Conservation (phyloP, 805 yeast genomes). For the Starmerella vaccinii region DNA sequence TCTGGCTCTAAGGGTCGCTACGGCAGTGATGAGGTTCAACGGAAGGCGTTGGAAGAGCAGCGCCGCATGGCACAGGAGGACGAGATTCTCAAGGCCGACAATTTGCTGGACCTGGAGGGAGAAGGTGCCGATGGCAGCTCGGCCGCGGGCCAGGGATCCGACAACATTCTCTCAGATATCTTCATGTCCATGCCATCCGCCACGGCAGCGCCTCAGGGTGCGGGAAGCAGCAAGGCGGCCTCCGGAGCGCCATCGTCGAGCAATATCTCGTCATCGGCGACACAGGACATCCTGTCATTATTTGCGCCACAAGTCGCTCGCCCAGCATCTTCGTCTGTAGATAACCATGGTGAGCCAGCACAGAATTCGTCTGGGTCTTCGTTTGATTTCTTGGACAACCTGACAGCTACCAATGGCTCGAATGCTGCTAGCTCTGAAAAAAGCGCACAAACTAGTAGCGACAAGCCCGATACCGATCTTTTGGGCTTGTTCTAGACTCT, state of each 20-base stretch:
- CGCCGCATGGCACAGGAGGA: constrained; percentile 69
- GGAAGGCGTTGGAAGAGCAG: constrained; percentile 61
- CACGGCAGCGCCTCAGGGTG: not conserved
- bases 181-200: constrained; percentile 21
- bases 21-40: constrained; percentile 35
- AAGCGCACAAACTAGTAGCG: not conserved
- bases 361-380: not conserved
- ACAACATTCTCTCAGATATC: constrained; percentile 25
- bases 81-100: constrained; percentile 32
- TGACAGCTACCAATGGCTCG: not conserved
- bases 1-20: constrained; percentile 28
- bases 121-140: constrained; percentile 20
- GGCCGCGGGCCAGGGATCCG: constrained; percentile 16
- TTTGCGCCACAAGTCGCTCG: constrained; percentile 28
- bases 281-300: constrained; percentile 41
- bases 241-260: not conserved
- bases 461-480: constrained; percentile 26
- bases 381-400: constrained; percentile 3
- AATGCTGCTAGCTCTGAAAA: not conserved
- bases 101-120: constrained; percentile 75
- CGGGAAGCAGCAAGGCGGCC: constrained; percentile 6
- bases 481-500: constrained; percentile 27
- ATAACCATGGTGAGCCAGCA: no score
- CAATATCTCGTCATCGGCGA: constrained; percentile 22
- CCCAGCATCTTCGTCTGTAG: not conserved